Evolutionary conservation across 371 early-diverging fungal species (phyloP).

Genomic region (Agmasoma carcini): DNA sequence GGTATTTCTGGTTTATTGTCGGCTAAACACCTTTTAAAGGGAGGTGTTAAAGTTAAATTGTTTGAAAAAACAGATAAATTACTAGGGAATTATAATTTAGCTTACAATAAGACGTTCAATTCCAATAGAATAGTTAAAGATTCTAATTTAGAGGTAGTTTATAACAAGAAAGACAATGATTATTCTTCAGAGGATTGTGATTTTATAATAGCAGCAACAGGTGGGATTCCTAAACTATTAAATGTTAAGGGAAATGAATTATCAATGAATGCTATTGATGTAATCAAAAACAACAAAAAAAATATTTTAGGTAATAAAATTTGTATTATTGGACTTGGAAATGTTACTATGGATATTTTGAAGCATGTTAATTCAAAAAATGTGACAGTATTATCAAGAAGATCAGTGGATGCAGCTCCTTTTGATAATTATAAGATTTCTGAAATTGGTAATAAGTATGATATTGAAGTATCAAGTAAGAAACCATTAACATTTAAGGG

Average conservation of each 20-base stretch:
- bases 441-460: neutral
- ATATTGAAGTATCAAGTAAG: constrained; percentile 4
- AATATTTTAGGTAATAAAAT: constrained; percentile 16
- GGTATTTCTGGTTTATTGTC: constrained; percentile 41
- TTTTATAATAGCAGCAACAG: constrained; percentile 33
- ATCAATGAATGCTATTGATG: constrained; percentile 2
- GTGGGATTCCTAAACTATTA: constrained; percentile 13
- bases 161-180: constrained; percentile 10
- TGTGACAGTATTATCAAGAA: constrained; percentile 18
- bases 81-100: constrained; percentile 30
- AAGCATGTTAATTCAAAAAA: constrained; percentile 1
- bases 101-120: constrained; percentile 7
- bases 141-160: constrained; percentile 12
- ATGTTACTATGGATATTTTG: constrained; percentile 39
- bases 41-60: constrained; percentile 3
- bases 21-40: constrained; percentile 12
- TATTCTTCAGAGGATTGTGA: constrained; percentile 7
- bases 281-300: constrained; percentile 9
- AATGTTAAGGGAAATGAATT: constrained; percentile 2
- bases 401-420: neutral
- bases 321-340: constrained; percentile 44
- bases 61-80: constrained; percentile 26
- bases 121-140: constrained; percentile 12
- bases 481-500: neutral
- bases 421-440: constrained; percentile 31